Base-by-base conservation (phyloP, 805 yeast species). In the Spencermartinsiella europaea region DNA sequence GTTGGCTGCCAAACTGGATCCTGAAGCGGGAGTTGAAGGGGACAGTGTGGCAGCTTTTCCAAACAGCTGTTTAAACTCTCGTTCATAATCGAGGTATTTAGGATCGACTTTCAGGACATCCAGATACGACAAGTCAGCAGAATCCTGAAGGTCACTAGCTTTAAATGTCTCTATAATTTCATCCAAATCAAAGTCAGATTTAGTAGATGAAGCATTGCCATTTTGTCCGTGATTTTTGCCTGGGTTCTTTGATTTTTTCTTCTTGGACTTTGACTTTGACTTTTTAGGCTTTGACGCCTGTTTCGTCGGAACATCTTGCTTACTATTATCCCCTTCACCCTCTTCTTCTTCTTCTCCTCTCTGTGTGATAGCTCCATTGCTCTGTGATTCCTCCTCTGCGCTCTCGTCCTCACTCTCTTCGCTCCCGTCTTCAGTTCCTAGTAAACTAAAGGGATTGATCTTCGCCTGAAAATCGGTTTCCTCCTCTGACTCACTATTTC, bases 41-140 rank as follows among this genome's bases (percentile, higher is more conserved):
- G 46, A 50, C 4, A 34, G 42, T 27, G 47, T 33, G 21, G 54
- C 57, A 12, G 36, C 63, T 55, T 81, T 80, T 12, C 91, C 95
- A 65, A 87, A 85, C 42, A 87, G 65, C 49, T 73, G 69, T 47
- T 76, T 76, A 57, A 83, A 80, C 59, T 87, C 95, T 35, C 76
- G 75, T 56, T 87, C 95, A 1, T 91, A 84, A 59, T 86, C 91
- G 38, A 87, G 67, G 48, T 79, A 75, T 47, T 74, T 74, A 3
- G 73, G 56, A 22, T 74, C 65, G 2, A 81, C 62, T 14, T 72
- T 64, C 12, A 83, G 60, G 5, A 78, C 60, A 33, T 40, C 40
- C 12, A 45, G 34, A 37, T 48, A 43, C 1, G 66, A 27, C 58
- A 42, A 79, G 71, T 46, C 76, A 71, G 2, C 58, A 57, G 4